Evolutionary conservation across 78 protist species (phyloP), one percentile per base, ranked within the genome.

Genomic region (Cavenderia fasciculata): DNA sequence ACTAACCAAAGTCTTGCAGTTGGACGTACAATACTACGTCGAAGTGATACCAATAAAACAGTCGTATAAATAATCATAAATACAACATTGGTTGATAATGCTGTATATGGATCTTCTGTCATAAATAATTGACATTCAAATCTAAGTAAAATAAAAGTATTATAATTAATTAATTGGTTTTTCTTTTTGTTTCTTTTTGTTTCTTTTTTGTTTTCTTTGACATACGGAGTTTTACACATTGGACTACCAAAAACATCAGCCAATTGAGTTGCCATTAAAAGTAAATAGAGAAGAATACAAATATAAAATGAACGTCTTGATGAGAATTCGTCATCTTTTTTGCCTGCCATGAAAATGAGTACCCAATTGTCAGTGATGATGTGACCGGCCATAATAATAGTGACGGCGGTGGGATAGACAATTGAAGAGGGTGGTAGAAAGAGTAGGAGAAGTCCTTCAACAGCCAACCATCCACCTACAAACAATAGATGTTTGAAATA

Each of bases 311-410:
- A 49, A 4, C 66, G 23, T 54, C 90, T 49, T 40, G 90, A 74
- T n/a, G 90, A 68, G 68, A 65, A 82, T 68, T 59, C 68, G 44
- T 82, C 90, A 44, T 82, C 90, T 7, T 69, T 78, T 57, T 82
- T 82, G 34, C 90, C 90, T 41, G 52, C 54, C 0, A 82, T 43
- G 46, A 82, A 82, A 14, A 82, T 36, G 5, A 82, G 52, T 10
- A 82, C 44, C 90, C 90, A 82, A 54, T 82, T 82, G 27, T 82
- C 90, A 12, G 90, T 82, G 1, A 82, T 44, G 0, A 82, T 38
- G 18, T 82, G 90, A 40, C 76, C 78, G 3, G 65, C 27, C 1
- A 59, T 44, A 31, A 82, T 62, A 29, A 82, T 25, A 33, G 68
- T 68, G 25, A 82, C 61, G 4, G 43, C 34, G 5, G 71, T 59